A percentile compares a stretch with the other conserved stretches of the same genome.
These are phyloP conservation scores for Blepharisma japonicum DNA, from an alignment of 73 alveolate species.

Conservation along the genomic window DNA sequence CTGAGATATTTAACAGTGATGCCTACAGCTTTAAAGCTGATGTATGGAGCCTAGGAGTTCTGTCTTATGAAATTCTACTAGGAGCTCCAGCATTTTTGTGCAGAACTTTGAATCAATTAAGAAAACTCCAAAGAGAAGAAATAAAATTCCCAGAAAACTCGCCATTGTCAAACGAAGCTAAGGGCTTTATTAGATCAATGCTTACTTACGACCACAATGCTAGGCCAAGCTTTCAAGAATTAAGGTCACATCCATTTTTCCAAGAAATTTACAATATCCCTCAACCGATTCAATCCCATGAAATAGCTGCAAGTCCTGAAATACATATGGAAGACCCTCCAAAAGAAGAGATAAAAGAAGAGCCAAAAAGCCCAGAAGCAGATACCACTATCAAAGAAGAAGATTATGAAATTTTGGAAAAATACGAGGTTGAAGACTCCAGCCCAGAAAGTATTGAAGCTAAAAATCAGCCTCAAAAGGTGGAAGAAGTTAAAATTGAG, in stretches of 20 bases:
- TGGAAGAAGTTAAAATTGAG: conserved; percentile 6
- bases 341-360: neutral
- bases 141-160: conserved; percentile 5
- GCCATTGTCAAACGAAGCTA: neutral
- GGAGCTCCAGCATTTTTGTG: conserved; percentile 21
- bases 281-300: neutral
- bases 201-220: neutral
- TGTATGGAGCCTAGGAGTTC: conserved; percentile 43
- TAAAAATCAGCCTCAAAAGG: neutral
- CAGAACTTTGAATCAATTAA: conserved; percentile 6
- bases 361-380: no score
- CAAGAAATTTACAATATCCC: neutral
- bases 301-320: conserved; percentile 21
- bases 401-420: no score
- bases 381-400: no score
- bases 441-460: neutral
- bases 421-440: no score
- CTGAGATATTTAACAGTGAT: conserved; percentile 43
- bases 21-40: conserved; percentile 43
- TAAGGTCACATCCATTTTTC: conserved; percentile 1
- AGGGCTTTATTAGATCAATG: neutral
- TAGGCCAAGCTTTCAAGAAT: conserved; percentile 9
- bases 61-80: neutral
- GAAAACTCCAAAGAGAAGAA: neutral
- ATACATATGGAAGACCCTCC: conserved; percentile 23